These are phyloP conservation scores for Loxodes magnus DNA, from an alignment of 73 alveolate genomes.

Conservation along the genomic window DNA sequence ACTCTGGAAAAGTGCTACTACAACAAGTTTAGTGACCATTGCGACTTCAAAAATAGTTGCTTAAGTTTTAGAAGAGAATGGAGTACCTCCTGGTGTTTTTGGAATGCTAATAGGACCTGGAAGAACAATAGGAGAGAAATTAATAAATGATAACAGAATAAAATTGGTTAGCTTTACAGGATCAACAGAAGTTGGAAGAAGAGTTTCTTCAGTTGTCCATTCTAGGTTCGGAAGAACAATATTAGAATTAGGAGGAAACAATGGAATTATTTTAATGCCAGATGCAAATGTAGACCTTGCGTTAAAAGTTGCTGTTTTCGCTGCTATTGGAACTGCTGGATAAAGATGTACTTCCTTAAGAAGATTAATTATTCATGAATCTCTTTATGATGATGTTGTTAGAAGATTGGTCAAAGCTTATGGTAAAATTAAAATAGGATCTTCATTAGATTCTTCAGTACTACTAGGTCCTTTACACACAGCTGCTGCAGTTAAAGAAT, in stretches of 20 bases:
- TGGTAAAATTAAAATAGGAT: constrained; percentile 35
- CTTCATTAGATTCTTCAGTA: constrained; percentile 49
- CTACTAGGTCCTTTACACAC: constrained; percentile 83
- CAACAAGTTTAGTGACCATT: constrained; percentile 51
- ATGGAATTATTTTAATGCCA: constrained; percentile 64
- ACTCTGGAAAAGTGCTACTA: constrained; percentile 76
- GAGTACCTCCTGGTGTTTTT: constrained; percentile 36
- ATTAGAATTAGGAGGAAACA: constrained; percentile 87
- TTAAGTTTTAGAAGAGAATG: constrained; percentile 59
- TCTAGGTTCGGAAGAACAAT: constrained; percentile 67
- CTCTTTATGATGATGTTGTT: constrained; percentile 34
- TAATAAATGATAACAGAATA: constrained; percentile 60
- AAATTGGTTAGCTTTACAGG: constrained; percentile 82
- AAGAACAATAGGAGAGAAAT: constrained; percentile 56
- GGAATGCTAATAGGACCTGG: constrained; percentile 58
- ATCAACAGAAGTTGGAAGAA: constrained; percentile 57
- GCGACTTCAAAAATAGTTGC: constrained; percentile 61
- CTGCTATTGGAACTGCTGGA: constrained; percentile 87
- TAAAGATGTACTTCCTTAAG: constrained; percentile 83
- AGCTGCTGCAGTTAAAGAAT: constrained; percentile 45
- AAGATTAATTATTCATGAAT: constrained; percentile 51
- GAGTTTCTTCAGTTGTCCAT: constrained; percentile 47
- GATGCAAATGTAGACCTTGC: constrained; percentile 80
- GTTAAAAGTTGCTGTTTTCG: constrained; percentile 61
- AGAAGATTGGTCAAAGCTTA: constrained; percentile 40